These are phyloP conservation scores for Aspergillus aculeatus DNA, from an alignment of 2,329 filamentous ascomycete species.

Conservation along the genomic window DNA sequence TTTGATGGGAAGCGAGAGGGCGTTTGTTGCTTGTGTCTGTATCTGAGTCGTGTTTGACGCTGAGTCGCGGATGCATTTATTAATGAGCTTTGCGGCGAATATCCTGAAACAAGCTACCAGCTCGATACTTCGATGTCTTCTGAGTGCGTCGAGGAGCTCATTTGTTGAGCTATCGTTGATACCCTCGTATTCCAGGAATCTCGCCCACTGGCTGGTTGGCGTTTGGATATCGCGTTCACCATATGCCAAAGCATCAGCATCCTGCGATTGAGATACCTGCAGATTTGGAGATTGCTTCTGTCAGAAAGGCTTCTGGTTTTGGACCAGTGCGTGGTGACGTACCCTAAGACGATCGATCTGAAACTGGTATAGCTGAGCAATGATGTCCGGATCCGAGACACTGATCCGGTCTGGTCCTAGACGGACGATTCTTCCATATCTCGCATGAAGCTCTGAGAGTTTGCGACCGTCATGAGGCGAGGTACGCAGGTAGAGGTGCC, in stretches of 20 bases:
- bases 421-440: slow-evolving; percentile 19
- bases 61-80: background rate
- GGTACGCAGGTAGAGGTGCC: slow-evolving; percentile 9
- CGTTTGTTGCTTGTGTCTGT: background rate
- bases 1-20: background rate
- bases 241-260: background rate
- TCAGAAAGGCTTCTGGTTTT: too few relatives aligned
- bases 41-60: background rate
- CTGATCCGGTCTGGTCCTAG: slow-evolving; percentile 18
- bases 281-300: background rate
- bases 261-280: background rate
- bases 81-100: slow-evolving; percentile 12
- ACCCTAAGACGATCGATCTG: background rate
- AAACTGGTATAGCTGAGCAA: slow-evolving; percentile 3
- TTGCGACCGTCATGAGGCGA: slow-evolving; percentile 6
- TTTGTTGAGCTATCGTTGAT: slow-evolving; percentile 6
- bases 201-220: background rate
- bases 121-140: slow-evolving; percentile 6
- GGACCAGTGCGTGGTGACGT: background rate
- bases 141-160: slow-evolving; percentile 12
- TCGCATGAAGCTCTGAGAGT: slow-evolving; percentile 13
- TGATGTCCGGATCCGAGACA: slow-evolving; percentile 12
- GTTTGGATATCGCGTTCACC: background rate
- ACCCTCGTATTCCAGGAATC: slow-evolving; percentile 10
- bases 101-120: slow-evolving; percentile 5